These are phyloP conservation scores for Euphrasia arctica DNA, from an alignment of 305 asterid species.

Conservation along the genomic window DNA sequence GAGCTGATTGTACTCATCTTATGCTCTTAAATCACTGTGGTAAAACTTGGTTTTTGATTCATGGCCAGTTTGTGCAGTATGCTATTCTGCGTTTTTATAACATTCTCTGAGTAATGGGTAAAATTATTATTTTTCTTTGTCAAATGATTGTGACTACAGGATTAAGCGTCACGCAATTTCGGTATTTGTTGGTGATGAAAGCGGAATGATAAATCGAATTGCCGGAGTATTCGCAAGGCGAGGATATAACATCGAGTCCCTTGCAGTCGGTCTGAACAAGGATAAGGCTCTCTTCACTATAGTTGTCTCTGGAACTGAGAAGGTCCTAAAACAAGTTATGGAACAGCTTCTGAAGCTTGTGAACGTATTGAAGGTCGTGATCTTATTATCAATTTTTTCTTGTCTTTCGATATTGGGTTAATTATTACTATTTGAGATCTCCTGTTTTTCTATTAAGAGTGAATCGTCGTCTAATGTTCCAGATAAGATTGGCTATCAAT, in stretches of 20 bases:
- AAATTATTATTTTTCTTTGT: not conserved
- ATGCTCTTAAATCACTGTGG: not conserved
- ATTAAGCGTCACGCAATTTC: slow-evolving; percentile 78
- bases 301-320: slow-evolving; percentile 91
- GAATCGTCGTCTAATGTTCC: not conserved
- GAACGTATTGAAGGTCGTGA: slow-evolving; percentile 76
- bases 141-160: slow-evolving; percentile 40
- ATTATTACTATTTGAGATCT: not conserved
- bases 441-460: slow-evolving; percentile 2
- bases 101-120: not conserved
- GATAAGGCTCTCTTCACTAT: slow-evolving; percentile 95
- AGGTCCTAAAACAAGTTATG: slow-evolving; percentile 73
- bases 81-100: not conserved
- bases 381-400: slow-evolving; percentile 25
- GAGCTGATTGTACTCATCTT: not conserved
- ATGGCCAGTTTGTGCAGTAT: not conserved
- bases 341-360: slow-evolving; percentile 94
- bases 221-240: slow-evolving; percentile 98
- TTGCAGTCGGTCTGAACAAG: slow-evolving; percentile 96
- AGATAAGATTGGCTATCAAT: slow-evolving; percentile 14
- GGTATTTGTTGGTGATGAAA: slow-evolving; percentile 97
- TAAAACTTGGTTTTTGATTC: not conserved
- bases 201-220: slow-evolving; percentile 96
- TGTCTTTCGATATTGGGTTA: slow-evolving; percentile 3
- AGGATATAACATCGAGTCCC: slow-evolving; percentile 96